Evolutionary conservation across 257 asterid species (phyloP).

Genomic region (Solanum gandarillasii): DNA sequence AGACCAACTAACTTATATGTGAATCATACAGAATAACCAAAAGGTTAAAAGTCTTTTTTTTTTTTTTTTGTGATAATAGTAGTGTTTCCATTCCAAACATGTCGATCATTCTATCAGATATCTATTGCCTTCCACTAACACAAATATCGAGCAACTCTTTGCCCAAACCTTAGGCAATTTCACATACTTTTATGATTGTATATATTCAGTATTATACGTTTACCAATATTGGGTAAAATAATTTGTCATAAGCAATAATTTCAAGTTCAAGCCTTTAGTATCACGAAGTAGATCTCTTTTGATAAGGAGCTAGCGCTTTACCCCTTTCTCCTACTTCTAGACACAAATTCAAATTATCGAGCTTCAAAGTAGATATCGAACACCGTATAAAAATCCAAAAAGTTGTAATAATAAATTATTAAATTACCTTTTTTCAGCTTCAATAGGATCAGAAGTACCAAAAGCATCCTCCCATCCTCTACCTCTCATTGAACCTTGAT

Average conservation of each 20-base stretch:
- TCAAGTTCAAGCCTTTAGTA: accelerated
- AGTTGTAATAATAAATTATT: neutral
- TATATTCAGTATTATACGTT: no score
- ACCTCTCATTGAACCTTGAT: conserved; percentile 64
- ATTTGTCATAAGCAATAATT: neutral
- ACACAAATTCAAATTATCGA: neutral
- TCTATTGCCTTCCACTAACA: neutral
- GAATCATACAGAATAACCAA: neutral
- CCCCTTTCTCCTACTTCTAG: neutral
- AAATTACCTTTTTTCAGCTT: conserved; percentile 58
- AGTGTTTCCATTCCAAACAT: neutral
- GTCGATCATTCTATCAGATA: neutral
- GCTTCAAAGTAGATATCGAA: neutral
- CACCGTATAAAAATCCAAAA: neutral
- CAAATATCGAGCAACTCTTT: neutral
- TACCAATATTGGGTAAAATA: neutral
- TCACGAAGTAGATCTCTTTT: no score
- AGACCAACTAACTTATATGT: neutral
- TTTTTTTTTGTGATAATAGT: neutral
- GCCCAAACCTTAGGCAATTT: neutral
- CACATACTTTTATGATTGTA: neutral
- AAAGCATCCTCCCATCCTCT: conserved; percentile 90
- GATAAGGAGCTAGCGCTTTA: neutral
- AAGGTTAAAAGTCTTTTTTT: neutral
- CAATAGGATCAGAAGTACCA: conserved; percentile 53